Conservation (phyloP, 495 filamentous ascomycete species). For the Hapsidospora chrysogenum region DNA sequence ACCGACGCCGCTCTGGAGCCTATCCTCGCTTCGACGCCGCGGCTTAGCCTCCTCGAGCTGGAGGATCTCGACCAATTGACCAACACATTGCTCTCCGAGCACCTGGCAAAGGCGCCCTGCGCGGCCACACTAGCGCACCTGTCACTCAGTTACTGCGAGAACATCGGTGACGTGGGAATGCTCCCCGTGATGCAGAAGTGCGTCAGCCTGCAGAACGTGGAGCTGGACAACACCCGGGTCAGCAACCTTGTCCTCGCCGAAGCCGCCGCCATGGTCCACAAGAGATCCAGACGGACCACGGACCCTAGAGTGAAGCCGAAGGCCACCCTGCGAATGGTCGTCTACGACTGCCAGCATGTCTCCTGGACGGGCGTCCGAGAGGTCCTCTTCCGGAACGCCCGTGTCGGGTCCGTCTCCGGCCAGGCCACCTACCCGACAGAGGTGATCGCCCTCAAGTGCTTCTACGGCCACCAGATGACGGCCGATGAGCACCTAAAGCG, state of each 20-base stretch:
- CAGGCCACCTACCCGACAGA: slow-evolving; percentile 40
- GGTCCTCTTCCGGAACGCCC: slow-evolving; percentile 68
- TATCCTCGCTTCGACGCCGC: slow-evolving; percentile 56
- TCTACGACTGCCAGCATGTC: slow-evolving; percentile 79
- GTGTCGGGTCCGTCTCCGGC: slow-evolving; percentile 28
- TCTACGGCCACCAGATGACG: slow-evolving; percentile 87
- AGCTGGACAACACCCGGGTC: slow-evolving; percentile 89
- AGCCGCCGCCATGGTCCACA: slow-evolving; percentile 57
- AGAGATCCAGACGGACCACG: slow-evolving; percentile 36
- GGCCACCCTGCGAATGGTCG: slow-evolving; percentile 57
- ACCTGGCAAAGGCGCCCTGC: slow-evolving; percentile 59
- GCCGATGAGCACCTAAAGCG: slow-evolving; percentile 83
- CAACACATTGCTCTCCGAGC: slow-evolving; percentile 49
- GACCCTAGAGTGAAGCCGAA: slow-evolving; percentile 23
- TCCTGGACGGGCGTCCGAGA: slow-evolving; percentile 89
- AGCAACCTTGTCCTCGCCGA: slow-evolving; percentile 79
- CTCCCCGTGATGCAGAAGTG: slow-evolving; percentile 66
- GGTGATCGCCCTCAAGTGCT: slow-evolving; percentile 78
- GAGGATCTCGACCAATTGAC: slow-evolving; percentile 72
- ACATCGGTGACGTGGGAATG: slow-evolving; percentile 70
- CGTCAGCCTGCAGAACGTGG: slow-evolving; percentile 46
- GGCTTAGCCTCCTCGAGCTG: slow-evolving; percentile 72
- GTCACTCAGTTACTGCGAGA: slow-evolving; percentile 79
- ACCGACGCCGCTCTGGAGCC: slow-evolving; percentile 57
- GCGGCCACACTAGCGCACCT: slow-evolving; percentile 56